Percentiles rank a stretch among this genome's conserved stretches.
These are phyloP conservation scores for Penicillium coffeae DNA, from an alignment of 495 filamentous ascomycete species.

Conservation along the genomic window DNA sequence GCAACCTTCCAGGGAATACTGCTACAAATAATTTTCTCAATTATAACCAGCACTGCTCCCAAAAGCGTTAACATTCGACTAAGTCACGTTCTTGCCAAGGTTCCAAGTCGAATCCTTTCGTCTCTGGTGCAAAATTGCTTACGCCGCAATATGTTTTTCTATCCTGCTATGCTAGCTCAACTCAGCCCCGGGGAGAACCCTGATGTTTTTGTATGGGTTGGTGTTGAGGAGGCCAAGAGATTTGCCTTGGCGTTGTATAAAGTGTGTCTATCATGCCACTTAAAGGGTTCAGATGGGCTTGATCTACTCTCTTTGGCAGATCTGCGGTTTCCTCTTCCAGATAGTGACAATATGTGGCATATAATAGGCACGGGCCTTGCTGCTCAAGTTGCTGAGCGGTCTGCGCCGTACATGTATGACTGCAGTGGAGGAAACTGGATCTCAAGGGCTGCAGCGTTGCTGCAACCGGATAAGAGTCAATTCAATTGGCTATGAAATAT, in stretches of 20 bases:
- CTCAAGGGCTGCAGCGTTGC: too few relatives aligned
- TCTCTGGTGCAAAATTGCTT: background rate
- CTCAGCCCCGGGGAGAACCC: conserved; percentile 1
- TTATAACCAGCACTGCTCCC: too few relatives aligned
- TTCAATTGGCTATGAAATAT: too few relatives aligned
- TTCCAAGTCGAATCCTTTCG: background rate
- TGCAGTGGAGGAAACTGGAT: too few relatives aligned
- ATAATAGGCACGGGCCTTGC: too few relatives aligned
- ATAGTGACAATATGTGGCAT: conserved; percentile 7
- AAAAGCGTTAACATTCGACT: too few relatives aligned
- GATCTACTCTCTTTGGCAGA: conserved; percentile 3
- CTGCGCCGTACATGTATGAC: too few relatives aligned
- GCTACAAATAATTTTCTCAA: too few relatives aligned
- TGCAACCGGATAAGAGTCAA: too few relatives aligned
- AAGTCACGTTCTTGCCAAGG: background rate
- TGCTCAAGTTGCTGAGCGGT: too few relatives aligned
- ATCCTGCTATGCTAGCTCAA: conserved; percentile 5
- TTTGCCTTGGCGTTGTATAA: conserved; percentile 10
- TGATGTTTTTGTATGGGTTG: conserved; percentile 5
- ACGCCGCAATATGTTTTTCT: conserved; percentile 2
- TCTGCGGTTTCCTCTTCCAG: conserved; percentile 6
- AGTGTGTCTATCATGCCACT: conserved; percentile 2
- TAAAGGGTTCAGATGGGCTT: background rate
- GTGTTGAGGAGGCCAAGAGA: conserved; percentile 12
- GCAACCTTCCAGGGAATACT: too few relatives aligned